Evolutionary conservation across 2,329 filamentous ascomycete genomes (phyloP).

Genomic region (Mariannaea sp.): DNA sequence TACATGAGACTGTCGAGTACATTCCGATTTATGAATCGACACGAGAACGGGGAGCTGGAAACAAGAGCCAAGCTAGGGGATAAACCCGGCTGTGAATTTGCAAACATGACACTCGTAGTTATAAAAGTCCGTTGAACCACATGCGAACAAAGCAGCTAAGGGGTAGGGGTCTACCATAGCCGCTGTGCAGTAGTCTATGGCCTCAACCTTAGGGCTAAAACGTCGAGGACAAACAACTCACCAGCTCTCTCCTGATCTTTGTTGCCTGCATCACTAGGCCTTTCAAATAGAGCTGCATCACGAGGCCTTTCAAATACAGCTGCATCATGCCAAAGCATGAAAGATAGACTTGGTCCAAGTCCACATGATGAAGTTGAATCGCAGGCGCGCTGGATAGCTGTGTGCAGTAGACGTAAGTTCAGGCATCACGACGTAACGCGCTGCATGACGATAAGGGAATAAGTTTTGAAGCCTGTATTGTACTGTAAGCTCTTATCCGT

Average conservation of each 20-base stretch:
- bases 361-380: slow-evolving; percentile 9
- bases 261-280: slow-evolving; percentile 1
- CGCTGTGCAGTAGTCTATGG: neutral
- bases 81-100: too few species aligned
- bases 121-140: neutral
- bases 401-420: slow-evolving; percentile 17
- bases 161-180: neutral
- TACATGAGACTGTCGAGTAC: too few species aligned
- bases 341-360: slow-evolving; percentile 20
- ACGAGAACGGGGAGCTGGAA: too few species aligned
- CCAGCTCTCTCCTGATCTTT: slow-evolving; percentile 1
- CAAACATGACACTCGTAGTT: neutral
- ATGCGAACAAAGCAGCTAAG: neutral
- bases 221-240: neutral
- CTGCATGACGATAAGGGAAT: slow-evolving; percentile 35
- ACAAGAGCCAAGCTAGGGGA: too few species aligned
- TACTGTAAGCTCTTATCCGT: too few species aligned
- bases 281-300: slow-evolving; percentile 14
- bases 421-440: slow-evolving; percentile 25
- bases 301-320: slow-evolving; percentile 15
- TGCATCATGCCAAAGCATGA: slow-evolving; percentile 1
- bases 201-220: slow-evolving; percentile 1
- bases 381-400: too few species aligned
- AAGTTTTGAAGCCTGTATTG: too few species aligned
- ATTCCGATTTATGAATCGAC: too few species aligned